Conservation (phyloP, 1,139 yeast species). For the Yamadazyma aaseri region DNA sequence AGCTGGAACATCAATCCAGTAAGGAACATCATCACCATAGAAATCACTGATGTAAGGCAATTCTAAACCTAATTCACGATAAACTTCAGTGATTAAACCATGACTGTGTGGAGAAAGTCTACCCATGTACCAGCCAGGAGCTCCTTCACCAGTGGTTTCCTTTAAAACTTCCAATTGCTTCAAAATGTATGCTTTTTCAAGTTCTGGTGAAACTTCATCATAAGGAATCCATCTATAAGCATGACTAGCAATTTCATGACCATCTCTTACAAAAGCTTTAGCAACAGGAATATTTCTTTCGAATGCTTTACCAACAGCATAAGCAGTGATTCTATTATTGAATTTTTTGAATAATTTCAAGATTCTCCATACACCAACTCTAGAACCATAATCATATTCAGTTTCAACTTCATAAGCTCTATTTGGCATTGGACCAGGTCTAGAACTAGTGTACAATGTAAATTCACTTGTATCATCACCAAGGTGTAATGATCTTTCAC, state of each 20-base stretch:
- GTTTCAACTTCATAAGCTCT: constrained; percentile 21
- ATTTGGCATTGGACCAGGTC: constrained; percentile 16
- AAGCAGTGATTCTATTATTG: constrained; percentile 28
- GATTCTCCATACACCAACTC: constrained; percentile 37
- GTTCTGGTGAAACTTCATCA: constrained; percentile 18
- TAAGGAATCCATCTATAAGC: constrained; percentile 38
- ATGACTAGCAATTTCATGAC: constrained; percentile 39
- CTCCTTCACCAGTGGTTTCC: constrained; percentile 14
- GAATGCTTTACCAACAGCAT: constrained; percentile 38
- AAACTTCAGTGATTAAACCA: constrained; percentile 17
- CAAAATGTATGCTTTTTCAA: constrained; percentile 18
- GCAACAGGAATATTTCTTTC: constrained; percentile 28
- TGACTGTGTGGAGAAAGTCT: constrained; percentile 18
- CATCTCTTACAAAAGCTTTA: constrained; percentile 32
- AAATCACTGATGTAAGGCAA: constrained; percentile 18
- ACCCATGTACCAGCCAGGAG: constrained; percentile 20
- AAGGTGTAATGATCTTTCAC: constrained; percentile 28
- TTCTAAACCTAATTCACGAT: constrained; percentile 15
- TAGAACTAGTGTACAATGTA: constrained; percentile 18
- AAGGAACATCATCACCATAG: constrained; percentile 20
- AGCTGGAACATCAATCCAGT: constrained; percentile 19
- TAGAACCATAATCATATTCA: constrained; percentile 31
- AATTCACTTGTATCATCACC: constrained; percentile 33
- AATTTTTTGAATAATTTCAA: constrained; percentile 27
- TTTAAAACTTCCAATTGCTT: constrained; percentile 16